These are phyloP conservation scores for Piloderma croceum DNA, from an alignment of 768 basidiomycete species.

Conservation along the genomic window DNA sequence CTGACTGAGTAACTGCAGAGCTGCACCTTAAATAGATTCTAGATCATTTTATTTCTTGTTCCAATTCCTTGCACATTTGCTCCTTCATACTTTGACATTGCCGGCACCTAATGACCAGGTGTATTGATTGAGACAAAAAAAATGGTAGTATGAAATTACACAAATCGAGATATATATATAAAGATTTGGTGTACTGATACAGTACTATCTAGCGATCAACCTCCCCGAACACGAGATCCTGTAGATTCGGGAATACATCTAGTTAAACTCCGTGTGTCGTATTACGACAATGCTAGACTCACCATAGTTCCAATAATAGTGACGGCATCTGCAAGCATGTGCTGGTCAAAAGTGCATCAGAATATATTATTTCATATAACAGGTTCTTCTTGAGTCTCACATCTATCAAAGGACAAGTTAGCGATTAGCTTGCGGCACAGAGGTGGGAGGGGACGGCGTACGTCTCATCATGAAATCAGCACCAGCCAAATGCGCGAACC, in stretches of 20 bases:
- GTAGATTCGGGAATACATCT: conserved; percentile 6
- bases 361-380: background rate
- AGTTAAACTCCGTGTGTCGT: conserved; percentile 4
- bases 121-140: too few relatives aligned
- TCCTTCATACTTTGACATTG: too few relatives aligned
- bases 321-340: conserved; percentile 91
- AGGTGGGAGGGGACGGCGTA: conserved; percentile 30
- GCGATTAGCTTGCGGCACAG: conserved; percentile 7
- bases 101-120: too few relatives aligned
- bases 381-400: conserved; percentile 24
- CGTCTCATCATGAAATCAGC: conserved; percentile 98
- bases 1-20: too few relatives aligned
- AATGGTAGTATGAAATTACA: too few relatives aligned
- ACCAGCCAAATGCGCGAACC: conserved; percentile 92
- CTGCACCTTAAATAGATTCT: too few relatives aligned
- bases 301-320: conserved; percentile 98
- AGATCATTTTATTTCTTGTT: too few relatives aligned
- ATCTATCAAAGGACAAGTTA: conserved; percentile 32
- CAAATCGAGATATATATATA: too few relatives aligned
- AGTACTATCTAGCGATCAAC: too few relatives aligned
- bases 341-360: conserved; percentile 34
- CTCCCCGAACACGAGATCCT: conserved; percentile 95
- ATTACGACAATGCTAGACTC: too few relatives aligned
- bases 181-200: too few relatives aligned
- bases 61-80: too few relatives aligned